phyloP scores from a whole-genome alignment of 306 rosid species.

The Castanospermum australe region DNA sequence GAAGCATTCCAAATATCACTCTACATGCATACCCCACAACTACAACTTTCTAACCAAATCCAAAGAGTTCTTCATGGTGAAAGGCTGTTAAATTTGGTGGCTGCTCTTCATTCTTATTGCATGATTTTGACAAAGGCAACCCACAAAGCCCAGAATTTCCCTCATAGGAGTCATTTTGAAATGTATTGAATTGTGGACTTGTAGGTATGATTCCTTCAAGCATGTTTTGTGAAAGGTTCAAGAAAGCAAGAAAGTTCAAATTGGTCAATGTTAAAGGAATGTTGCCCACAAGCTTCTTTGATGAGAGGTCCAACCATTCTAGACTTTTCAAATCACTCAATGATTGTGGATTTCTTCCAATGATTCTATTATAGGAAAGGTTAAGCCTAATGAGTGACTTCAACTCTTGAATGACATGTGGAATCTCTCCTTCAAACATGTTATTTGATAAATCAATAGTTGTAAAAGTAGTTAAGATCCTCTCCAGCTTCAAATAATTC shows the following conservation, averaged over 20 bases:
- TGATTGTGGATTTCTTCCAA: constrained; percentile 30
- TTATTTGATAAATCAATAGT: constrained; percentile 45
- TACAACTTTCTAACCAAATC: constrained; percentile 34
- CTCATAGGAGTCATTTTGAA: constrained; percentile 17
- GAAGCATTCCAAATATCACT: constrained; percentile 11
- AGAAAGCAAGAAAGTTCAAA: neutral
- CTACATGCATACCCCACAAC: constrained; percentile 37
- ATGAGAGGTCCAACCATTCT: constrained; percentile 44
- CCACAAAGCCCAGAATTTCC: constrained; percentile 39
- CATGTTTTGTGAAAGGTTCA: constrained; percentile 41
- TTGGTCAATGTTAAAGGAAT: constrained; percentile 25
- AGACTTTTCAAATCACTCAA: constrained; percentile 25
- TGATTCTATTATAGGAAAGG: constrained; percentile 34
- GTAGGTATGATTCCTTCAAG: constrained; percentile 36
- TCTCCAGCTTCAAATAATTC: fast-evolving
- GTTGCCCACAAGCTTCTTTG: neutral
- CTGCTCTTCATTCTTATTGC: neutral
- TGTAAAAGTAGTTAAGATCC: constrained; percentile 18
- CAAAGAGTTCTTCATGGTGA: neutral
- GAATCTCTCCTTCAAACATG: constrained; percentile 37
- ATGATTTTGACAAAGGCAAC: constrained; percentile 29
- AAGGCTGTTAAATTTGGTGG: neutral
- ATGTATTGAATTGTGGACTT: constrained; percentile 44
- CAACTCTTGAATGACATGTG: constrained; percentile 23
- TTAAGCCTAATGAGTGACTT: constrained; percentile 31